Conservation (phyloP, 768 basidiomycete genomes). For the Candolleomyces aberdarensis region DNA sequence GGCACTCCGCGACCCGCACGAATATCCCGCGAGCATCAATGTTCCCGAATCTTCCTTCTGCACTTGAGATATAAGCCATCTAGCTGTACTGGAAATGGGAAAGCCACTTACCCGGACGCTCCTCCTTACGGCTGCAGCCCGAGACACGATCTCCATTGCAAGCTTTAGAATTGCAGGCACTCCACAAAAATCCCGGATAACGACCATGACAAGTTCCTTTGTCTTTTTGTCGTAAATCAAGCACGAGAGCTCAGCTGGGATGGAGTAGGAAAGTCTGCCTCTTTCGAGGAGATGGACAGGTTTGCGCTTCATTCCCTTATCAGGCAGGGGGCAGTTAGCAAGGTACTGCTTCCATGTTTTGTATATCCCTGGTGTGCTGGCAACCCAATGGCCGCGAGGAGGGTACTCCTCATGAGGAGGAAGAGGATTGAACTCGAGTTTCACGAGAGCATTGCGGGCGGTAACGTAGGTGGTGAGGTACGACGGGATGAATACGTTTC, state of each 20-base stretch:
- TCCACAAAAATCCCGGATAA: not conserved
- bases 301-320: not conserved
- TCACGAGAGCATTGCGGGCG: no score
- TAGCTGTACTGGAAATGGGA: no score
- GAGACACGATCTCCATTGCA: no score
- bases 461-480: no score
- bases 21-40: not conserved
- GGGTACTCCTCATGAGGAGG: not conserved
- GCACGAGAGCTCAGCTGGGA: not conserved
- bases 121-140: no score
- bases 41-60: not conserved
- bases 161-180: no score
- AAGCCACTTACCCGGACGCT: not conserved
- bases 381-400: not conserved
- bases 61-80: no score
- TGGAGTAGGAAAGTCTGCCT: not conserved
- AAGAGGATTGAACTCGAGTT: no score
- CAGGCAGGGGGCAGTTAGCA: not conserved
- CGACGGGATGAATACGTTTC: no score
- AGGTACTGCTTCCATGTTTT: not conserved
- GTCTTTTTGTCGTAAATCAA: not conserved
- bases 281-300: not conserved
- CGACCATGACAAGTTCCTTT: not conserved
- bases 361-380: not conserved
- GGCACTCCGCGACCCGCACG: not conserved